These are phyloP conservation scores for Colletotrichum chrysophilum DNA, from an alignment of 2,329 filamentous ascomycete species.

Conservation along the genomic window DNA sequence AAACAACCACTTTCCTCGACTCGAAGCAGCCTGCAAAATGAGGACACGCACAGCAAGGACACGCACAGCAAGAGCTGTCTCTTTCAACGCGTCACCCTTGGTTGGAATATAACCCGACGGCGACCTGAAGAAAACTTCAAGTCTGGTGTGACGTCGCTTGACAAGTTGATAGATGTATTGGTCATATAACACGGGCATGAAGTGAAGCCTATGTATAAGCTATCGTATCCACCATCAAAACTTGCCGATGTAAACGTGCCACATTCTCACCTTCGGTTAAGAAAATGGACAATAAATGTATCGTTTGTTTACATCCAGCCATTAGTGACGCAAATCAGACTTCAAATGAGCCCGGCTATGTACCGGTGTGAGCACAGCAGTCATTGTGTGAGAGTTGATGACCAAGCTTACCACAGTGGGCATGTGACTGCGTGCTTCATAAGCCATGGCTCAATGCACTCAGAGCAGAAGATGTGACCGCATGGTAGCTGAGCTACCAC, in stretches of 20 bases:
- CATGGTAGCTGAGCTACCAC: not conserved
- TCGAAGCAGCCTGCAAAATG: not conserved
- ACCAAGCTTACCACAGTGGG: not conserved
- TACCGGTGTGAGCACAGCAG: not conserved
- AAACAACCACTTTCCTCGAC: too few relatives aligned
- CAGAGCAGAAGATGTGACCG: conserved; percentile 1
- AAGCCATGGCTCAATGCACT: conserved; percentile 6
- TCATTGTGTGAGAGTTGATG: not conserved
- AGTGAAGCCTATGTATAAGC: not conserved
- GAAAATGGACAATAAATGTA: not conserved
- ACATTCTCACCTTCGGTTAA: not conserved
- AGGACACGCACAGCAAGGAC: not conserved
- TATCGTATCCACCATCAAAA: not conserved
- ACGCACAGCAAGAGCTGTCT: not conserved
- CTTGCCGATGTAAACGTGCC: not conserved
- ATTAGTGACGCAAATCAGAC: not conserved
- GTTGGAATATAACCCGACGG: not conserved
- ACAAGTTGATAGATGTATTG: not conserved
- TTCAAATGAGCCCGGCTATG: not conserved
- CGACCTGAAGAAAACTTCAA: not conserved
- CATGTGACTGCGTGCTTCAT: not conserved
- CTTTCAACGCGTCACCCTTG: not conserved
- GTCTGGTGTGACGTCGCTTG: not conserved
- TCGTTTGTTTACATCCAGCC: not conserved
- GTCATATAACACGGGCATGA: not conserved